These are phyloP conservation scores for Hyphopichia fennica DNA, from an alignment of 1,139 yeast species.

Conservation along the genomic window DNA sequence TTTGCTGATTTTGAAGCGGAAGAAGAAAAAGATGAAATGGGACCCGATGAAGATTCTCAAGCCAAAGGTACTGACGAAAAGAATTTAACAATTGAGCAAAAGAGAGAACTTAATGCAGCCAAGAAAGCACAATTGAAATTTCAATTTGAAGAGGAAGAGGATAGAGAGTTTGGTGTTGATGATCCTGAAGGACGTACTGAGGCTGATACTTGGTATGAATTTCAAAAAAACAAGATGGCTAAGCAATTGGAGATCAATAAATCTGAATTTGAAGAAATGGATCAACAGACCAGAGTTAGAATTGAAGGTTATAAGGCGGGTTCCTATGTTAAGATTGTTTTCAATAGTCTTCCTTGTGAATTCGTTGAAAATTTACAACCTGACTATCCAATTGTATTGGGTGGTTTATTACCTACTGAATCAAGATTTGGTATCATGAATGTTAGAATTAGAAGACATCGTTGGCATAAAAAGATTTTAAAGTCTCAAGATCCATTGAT, in stretches of 20 bases:
- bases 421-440: slow-evolving; percentile 91
- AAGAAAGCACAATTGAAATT: slow-evolving; percentile 84
- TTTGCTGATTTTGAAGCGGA: slow-evolving; percentile 61
- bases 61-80: slow-evolving; percentile 38
- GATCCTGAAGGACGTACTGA: slow-evolving; percentile 74
- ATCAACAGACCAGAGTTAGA: slow-evolving; percentile 67
- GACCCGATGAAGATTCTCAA: slow-evolving; percentile 25
- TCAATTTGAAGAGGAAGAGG: slow-evolving; percentile 92
- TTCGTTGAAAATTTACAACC: slow-evolving; percentile 87
- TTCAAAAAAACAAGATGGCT: slow-evolving; percentile 95
- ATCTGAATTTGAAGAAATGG: slow-evolving; percentile 73
- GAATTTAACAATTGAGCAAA: slow-evolving; percentile 59
- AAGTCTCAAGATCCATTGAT: slow-evolving; percentile 96
- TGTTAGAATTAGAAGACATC: slow-evolving; percentile 93
- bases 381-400: slow-evolving; percentile 78
- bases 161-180: slow-evolving; percentile 69
- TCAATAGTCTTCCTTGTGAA: slow-evolving; percentile 85
- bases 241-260: slow-evolving; percentile 94
- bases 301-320: slow-evolving; percentile 96
- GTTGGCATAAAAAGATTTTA: slow-evolving; percentile 97
- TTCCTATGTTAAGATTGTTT: slow-evolving; percentile 86
- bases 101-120: slow-evolving; percentile 78
- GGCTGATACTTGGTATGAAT: slow-evolving; percentile 95
- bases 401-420: slow-evolving; percentile 89
- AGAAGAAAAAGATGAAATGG: slow-evolving; percentile 34